Evolutionary conservation across 2,329 filamentous ascomycete species (phyloP).

Genomic region (Tolypocladium amazonense): DNA sequence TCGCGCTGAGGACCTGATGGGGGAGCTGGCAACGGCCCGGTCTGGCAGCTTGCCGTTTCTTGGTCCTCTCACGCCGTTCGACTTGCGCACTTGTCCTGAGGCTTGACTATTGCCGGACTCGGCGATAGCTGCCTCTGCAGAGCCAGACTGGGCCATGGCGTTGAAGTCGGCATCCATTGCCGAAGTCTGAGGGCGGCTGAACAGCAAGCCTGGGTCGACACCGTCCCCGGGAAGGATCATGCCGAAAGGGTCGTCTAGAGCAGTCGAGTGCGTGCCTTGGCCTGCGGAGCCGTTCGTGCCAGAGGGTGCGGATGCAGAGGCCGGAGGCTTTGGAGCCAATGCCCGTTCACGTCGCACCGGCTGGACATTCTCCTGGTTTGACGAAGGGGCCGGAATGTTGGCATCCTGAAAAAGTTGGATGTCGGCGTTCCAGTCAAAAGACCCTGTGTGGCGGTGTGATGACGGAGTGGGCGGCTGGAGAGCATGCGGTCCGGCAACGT

Average conservation of each 20-base stretch:
- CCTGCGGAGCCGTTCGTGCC: constrained; percentile 19
- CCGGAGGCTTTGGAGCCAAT: constrained; percentile 39
- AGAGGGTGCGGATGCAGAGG: constrained; percentile 15
- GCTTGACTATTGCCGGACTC: constrained; percentile 13
- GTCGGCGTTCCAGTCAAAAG: constrained; percentile 46
- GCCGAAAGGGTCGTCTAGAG: constrained; percentile 41
- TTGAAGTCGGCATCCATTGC: constrained; percentile 29
- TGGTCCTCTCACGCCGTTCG: constrained; percentile 32
- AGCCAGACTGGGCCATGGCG: constrained; percentile 15
- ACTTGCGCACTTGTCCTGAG: constrained; percentile 26
- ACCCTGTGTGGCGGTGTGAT: constrained; percentile 35
- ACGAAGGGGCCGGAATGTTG: constrained; percentile 17
- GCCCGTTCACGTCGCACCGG: constrained; percentile 30
- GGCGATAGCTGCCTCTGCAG: constrained; percentile 15
- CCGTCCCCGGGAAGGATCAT: constrained; percentile 33
- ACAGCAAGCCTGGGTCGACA: constrained; percentile 51
- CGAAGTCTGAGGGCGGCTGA: constrained; percentile 40
- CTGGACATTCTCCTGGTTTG: constrained; percentile 25
- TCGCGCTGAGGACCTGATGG: constrained; percentile 36
- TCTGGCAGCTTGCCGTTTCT: constrained; percentile 30
- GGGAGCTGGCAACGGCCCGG: constrained; percentile 34
- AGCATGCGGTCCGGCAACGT: constrained; percentile 28
- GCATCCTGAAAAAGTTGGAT: constrained; percentile 45
- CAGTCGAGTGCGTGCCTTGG: constrained; percentile 28
- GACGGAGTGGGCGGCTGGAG: constrained; percentile 24